Evolutionary conservation across 2,329 filamentous ascomycete genomes (phyloP).

Genomic region (Diaporthe ampelina): DNA sequence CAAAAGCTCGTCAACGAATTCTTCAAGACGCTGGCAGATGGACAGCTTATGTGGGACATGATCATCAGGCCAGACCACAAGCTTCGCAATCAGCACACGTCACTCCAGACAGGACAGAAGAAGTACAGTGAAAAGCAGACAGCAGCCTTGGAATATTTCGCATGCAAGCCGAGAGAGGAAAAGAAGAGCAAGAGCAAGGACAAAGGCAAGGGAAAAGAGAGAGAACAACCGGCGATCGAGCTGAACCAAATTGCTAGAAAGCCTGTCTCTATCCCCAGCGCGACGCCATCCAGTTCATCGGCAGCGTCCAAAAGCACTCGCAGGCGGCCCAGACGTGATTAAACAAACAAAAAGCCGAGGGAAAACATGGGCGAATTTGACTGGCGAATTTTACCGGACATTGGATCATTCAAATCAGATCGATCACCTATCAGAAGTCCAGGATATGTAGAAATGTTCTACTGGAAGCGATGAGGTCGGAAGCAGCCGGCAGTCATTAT

Average conservation of each 20-base stretch:
- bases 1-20: conserved; percentile 18
- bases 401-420: too few relatives aligned
- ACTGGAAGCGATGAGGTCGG: background rate
- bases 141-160: conserved; percentile 3
- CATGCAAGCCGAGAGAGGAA: background rate
- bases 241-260: background rate
- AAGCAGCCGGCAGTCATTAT: too few relatives aligned
- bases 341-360: too few relatives aligned
- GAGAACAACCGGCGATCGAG: background rate
- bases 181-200: background rate
- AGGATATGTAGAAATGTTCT: too few relatives aligned
- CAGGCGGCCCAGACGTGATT: background rate
- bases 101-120: background rate
- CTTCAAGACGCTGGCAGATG: conserved; percentile 15
- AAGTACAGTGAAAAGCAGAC: conserved; percentile 11
- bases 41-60: background rate
- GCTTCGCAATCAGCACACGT: background rate
- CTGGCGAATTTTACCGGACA: too few relatives aligned
- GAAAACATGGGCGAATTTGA: too few relatives aligned
- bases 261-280: background rate
- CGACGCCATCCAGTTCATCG: background rate
- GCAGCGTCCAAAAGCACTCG: background rate
- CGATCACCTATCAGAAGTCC: background rate
- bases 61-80: conserved; percentile 16
- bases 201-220: background rate